Percentiles rank a stretch among this genome's conserved stretches.
Conservation (phyloP, 805 yeast species). For the Kodamaea kakaduensis region DNA sequence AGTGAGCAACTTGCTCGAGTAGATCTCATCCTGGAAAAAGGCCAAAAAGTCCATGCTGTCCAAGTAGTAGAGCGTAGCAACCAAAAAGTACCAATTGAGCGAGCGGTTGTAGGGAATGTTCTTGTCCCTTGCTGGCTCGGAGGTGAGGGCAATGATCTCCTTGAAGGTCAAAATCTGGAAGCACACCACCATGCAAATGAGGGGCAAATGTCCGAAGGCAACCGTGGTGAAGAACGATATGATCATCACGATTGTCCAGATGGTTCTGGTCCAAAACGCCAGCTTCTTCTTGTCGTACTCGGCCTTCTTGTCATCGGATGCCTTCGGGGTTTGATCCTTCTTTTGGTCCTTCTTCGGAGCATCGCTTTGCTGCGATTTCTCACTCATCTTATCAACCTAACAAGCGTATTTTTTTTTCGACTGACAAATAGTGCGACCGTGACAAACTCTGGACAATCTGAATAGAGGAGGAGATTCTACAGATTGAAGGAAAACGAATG, state of each 20-base stretch:
- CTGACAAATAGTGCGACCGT: too few species aligned
- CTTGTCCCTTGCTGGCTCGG: slow-evolving; percentile 79
- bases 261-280: slow-evolving; percentile 80
- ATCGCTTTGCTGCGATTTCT: slow-evolving; percentile 1
- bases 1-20: slow-evolving; percentile 49
- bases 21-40: slow-evolving; percentile 54
- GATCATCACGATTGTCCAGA: slow-evolving; percentile 94
- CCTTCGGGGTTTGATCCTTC: slow-evolving; percentile 1
- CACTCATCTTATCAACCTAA: slow-evolving; percentile 4
- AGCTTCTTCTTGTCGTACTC: slow-evolving; percentile 64
- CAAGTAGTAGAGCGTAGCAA: slow-evolving; percentile 82
- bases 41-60: slow-evolving; percentile 81
- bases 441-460: too few species aligned
- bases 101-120: slow-evolving; percentile 77
- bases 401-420: slow-evolving; percentile 1
- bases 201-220: slow-evolving; percentile 81
- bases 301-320: slow-evolving; percentile 10
- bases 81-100: slow-evolving; percentile 89
- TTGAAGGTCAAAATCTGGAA: slow-evolving; percentile 83
- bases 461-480: too few species aligned
- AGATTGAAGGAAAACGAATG: too few species aligned
- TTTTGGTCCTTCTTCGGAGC: neutral
- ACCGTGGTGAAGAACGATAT: slow-evolving; percentile 62
- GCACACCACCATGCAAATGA: slow-evolving; percentile 64
- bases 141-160: slow-evolving; percentile 83